These are phyloP conservation scores for Talaromyces sp. DNA, from an alignment of 2,329 filamentous ascomycete genomes.

Conservation along the genomic window DNA sequence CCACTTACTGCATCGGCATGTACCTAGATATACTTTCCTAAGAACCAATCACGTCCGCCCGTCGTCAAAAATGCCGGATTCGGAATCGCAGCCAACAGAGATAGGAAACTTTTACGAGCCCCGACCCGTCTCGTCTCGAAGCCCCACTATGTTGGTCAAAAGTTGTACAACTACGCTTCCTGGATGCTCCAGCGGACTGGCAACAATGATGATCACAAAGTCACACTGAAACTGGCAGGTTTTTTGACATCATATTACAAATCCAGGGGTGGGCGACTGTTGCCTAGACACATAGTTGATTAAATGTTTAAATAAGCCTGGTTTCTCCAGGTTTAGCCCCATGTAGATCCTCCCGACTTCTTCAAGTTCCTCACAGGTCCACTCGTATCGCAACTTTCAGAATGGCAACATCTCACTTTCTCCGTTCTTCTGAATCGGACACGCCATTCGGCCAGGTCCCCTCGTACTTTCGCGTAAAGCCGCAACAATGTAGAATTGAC, in stretches of 20 bases:
- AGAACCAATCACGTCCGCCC: too few species aligned
- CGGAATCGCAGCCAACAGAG: background rate
- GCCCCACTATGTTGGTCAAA: too few species aligned
- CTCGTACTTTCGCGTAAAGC: background rate
- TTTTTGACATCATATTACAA: background rate
- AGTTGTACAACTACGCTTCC: background rate
- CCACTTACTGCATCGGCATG: background rate
- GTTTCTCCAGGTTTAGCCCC: background rate
- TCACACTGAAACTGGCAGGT: background rate
- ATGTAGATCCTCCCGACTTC: background rate
- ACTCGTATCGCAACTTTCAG: background rate
- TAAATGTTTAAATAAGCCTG: background rate
- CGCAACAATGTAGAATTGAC: background rate
- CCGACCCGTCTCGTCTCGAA: background rate
- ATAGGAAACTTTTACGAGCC: background rate
- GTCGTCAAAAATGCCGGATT: background rate
- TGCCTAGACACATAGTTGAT: background rate
- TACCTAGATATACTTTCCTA: too few species aligned
- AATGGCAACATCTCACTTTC: background rate
- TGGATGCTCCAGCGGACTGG: too few species aligned
- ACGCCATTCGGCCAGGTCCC: constrained; percentile 2
- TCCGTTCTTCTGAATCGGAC: background rate
- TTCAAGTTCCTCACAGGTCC: background rate
- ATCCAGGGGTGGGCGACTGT: background rate
- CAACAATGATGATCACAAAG: background rate